Evolutionary conservation across 345 rosid genomes (phyloP), one percentile per base, ranked within the genome.

Genomic region (Anacardium occidentale): DNA sequence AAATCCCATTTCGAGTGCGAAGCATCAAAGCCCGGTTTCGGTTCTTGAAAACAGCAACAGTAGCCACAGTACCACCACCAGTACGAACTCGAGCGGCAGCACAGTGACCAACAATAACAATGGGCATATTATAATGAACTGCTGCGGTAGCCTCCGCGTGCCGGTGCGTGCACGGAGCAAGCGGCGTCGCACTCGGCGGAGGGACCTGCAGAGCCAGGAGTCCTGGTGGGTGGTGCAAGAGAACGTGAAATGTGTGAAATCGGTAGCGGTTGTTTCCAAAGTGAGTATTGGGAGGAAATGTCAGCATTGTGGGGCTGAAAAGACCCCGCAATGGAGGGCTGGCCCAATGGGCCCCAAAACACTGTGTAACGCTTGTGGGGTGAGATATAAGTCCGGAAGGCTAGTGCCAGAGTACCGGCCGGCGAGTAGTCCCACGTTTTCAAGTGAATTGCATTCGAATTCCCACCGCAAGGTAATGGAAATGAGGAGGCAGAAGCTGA

Each of bases 311-410:
- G 92, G 94, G 20, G 78, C 89, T 14, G 96, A 92, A 75, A 88
- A 87, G 82, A 92, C 97, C 21, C 97, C 97, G 34, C 97, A 92
- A 59, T 92, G 97, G 97, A 81, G 96, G 75, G 94, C 93, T 0
- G 96, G 97, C 24, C 97, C 92, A 0, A 25, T 67, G 32, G 97
- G 97, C 2, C 90, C 96, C 9, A 92, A 92, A 72, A 92, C 96
- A 17, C 86, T 92, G 25, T 92, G 97, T 71, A 92, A 92, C 51
- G 97, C 97, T 3, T 92, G 96, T 61, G 97, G 97, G 63, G 94
- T 92, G 67, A 85, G 97, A 81, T 92, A 55, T 62, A 92, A 92
- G 85, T 92, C 96, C 0, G 97, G 97, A 1, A 77, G 97, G 65
- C 79, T 92, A 26, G 96, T 90, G 68, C 93, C 92, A 0, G 97